A percentile compares a stretch with the other conserved stretches of the same genome.
Conservation (phyloP, 2,329 filamentous ascomycete species). For the Albifimbria verrucaria region DNA sequence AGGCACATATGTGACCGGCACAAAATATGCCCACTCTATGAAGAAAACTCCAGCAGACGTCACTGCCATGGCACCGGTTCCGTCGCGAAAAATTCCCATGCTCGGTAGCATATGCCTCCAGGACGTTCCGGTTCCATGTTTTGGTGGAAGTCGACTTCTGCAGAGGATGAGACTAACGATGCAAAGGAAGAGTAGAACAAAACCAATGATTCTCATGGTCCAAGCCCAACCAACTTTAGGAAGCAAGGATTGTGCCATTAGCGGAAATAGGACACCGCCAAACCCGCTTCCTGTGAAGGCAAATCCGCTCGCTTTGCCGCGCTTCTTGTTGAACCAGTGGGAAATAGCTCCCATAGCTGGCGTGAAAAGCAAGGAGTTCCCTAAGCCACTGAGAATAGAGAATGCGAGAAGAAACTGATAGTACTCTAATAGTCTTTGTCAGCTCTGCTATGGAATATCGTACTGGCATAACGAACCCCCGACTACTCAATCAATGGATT, state of each 20-base stretch:
- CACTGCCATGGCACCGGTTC: conserved; percentile 44
- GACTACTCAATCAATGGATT: no score
- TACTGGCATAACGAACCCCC: no score
- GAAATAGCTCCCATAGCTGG: conserved; percentile 4
- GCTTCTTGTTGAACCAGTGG: conserved; percentile 3
- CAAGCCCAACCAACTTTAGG: conserved; percentile 5
- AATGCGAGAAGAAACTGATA: conserved; percentile 17
- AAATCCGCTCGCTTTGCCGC: conserved; percentile 6
- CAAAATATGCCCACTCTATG: conserved; percentile 64
- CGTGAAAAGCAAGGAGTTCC: conserved; percentile 6
- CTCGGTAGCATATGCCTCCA: not conserved
- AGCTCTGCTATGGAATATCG: not conserved
- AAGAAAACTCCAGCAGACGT: conserved; percentile 62
- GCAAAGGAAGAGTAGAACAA: conserved; percentile 1
- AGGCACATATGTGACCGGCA: conserved; percentile 69
- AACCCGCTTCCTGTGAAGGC: conserved; percentile 4
- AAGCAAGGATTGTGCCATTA: conserved; percentile 5
- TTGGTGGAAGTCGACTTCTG: conserved; percentile 1
- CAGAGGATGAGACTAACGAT: not conserved
- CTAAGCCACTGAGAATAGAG: conserved; percentile 8
- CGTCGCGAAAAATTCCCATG: conserved; percentile 3
- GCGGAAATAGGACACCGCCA: conserved; percentile 7
- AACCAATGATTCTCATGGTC: conserved; percentile 2
- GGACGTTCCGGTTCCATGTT: not conserved
- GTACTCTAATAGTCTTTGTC: conserved; percentile 1